A percentile compares a stretch with the other conserved stretches of the same genome.
These are phyloP conservation scores for Globisporangium middletonii DNA, from an alignment of 352 stramenopile genomes.

Conservation along the genomic window DNA sequence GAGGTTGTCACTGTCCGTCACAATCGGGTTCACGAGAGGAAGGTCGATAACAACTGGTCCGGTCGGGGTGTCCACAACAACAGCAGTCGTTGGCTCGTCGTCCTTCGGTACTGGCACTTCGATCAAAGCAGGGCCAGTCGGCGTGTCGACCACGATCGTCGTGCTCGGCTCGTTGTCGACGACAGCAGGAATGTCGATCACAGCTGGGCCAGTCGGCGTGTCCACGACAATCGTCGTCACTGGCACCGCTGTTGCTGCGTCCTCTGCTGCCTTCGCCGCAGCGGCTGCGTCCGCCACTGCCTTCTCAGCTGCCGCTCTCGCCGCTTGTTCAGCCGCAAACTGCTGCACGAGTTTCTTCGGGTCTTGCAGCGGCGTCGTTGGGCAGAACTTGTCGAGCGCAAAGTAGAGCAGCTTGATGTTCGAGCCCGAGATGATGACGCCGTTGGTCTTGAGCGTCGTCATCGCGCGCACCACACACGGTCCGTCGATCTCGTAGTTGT, in stretches of 20 bases:
- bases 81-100: too few species aligned
- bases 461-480: slow-evolving; percentile 34
- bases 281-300: background rate
- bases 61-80: too few species aligned
- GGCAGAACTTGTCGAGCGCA: slow-evolving; percentile 21
- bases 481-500: slow-evolving; percentile 31
- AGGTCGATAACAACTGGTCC: too few species aligned
- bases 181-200: slow-evolving; percentile 8
- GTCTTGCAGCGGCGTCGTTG: slow-evolving; percentile 11
- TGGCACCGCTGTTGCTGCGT: too few species aligned
- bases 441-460: slow-evolving; percentile 14
- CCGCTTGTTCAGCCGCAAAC: slow-evolving; percentile 10
- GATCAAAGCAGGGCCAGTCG: background rate
- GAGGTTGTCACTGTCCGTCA: too few species aligned
- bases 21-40: too few species aligned
- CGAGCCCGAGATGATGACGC: slow-evolving; percentile 4
- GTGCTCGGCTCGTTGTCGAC: background rate
- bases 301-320: background rate
- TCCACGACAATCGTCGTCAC: background rate
- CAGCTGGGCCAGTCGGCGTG: background rate
- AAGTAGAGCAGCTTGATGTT: slow-evolving; percentile 19
- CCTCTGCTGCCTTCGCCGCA: too few species aligned
- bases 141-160: slow-evolving; percentile 1
- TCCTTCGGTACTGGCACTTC: too few species aligned
- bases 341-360: slow-evolving; percentile 26